Conservation (phyloP, 1,139 yeast species). For the Pichia sp. region DNA sequence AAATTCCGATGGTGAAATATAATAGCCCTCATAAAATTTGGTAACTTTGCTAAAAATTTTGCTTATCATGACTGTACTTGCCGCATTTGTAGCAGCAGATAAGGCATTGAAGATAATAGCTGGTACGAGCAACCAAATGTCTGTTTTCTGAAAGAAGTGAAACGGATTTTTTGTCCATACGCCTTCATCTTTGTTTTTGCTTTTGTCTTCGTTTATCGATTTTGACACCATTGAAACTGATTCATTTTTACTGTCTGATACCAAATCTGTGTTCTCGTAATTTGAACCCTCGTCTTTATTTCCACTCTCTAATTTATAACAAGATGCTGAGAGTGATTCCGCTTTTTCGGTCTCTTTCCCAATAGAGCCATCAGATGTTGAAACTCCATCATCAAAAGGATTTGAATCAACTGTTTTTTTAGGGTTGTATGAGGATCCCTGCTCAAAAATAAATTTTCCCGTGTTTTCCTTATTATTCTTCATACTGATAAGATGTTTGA, state of each 20-base stretch:
- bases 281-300: no score
- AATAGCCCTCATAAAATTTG: slow-evolving; percentile 28
- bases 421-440: no score
- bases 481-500: no score
- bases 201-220: neutral
- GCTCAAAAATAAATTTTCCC: no score
- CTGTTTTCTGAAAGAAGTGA: slow-evolving; percentile 15
- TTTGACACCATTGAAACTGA: neutral
- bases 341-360: no score
- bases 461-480: no score
- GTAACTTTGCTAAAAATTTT: slow-evolving; percentile 48
- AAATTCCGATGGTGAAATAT: slow-evolving; percentile 27
- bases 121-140: slow-evolving; percentile 9
- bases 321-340: no score
- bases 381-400: no score
- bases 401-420: no score
- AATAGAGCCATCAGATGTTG: no score
- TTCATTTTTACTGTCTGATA: neutral
- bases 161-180: slow-evolving; percentile 11
- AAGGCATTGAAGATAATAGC: slow-evolving; percentile 15
- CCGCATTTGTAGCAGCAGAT: slow-evolving; percentile 40
- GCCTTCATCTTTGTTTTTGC: neutral
- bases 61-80: slow-evolving; percentile 60
- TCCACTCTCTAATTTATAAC: no score
- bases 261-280: no score